A percentile compares a stretch with the other conserved stretches of the same genome.
phyloP scores from a whole-genome alignment of 805 yeast genomes.

The Sugiyamaella floridensis region DNA sequence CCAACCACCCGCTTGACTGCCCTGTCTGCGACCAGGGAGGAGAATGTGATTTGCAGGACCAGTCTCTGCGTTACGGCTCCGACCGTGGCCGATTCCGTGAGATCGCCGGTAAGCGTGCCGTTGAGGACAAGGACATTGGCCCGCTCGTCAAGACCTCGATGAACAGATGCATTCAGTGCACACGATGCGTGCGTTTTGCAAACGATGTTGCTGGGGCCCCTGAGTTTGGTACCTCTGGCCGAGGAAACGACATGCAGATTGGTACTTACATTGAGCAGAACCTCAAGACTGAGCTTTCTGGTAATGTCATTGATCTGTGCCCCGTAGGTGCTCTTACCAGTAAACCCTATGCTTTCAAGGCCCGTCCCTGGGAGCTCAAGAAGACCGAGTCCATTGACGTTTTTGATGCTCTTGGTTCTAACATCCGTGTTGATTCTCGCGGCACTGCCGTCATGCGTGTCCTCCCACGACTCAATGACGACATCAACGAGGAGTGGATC shows the following conservation, averaged over 20 bases:
- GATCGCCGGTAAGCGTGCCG: constrained; percentile 79
- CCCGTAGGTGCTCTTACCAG: constrained; percentile 90
- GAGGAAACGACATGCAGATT: constrained; percentile 88
- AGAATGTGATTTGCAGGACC: constrained; percentile 89
- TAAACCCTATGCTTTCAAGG: constrained; percentile 87
- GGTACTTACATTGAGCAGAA: constrained; percentile 84
- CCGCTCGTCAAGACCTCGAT: constrained; percentile 83
- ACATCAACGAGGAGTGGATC: constrained; percentile 86
- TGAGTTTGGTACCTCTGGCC: constrained; percentile 80
- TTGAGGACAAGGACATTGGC: constrained; percentile 84
- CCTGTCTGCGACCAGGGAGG: constrained; percentile 95
- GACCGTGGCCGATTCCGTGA: constrained; percentile 83
- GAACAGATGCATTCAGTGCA: constrained; percentile 91
- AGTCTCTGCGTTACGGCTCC: constrained; percentile 71
- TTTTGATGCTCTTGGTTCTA: constrained; percentile 75
- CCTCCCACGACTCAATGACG: constrained; percentile 78
- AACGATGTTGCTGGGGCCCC: constrained; percentile 92
- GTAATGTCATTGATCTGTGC: constrained; percentile 80
- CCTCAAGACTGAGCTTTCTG: constrained; percentile 76
- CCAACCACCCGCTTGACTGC: constrained; percentile 88
- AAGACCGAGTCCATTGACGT: constrained; percentile 84
- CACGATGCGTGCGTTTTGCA: constrained; percentile 83
- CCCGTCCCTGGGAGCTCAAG: constrained; percentile 90
- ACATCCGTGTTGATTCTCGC: constrained; percentile 76
- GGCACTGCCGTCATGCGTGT: constrained; percentile 85